Conservation (phyloP, 768 basidiomycete species). For the Tylopilus plumbeoviolaceoides region DNA sequence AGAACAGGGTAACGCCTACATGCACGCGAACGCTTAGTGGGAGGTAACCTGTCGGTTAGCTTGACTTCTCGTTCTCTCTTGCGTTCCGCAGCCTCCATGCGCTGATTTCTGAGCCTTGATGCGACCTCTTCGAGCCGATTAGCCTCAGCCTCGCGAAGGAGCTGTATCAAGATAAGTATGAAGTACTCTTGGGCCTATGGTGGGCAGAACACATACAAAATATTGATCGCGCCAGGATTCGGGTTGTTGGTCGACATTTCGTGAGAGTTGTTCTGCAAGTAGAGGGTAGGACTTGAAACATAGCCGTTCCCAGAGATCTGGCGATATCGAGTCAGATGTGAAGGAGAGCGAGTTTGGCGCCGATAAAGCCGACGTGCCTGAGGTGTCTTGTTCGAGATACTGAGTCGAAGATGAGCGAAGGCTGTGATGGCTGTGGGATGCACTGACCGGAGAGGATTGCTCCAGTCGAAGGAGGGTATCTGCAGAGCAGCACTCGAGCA, state of each 20-base stretch:
- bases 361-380: slow-evolving; percentile 36
- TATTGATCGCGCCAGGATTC: slow-evolving; percentile 68
- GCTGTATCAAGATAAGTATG: slow-evolving; percentile 34
- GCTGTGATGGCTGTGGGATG: slow-evolving; percentile 5
- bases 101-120: slow-evolving; percentile 58
- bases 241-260: slow-evolving; percentile 40
- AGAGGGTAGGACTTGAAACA: slow-evolving; percentile 60
- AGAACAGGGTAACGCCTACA: slow-evolving; percentile 40
- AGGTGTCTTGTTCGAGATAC: slow-evolving; percentile 54
- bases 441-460: slow-evolving; percentile 61
- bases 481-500: slow-evolving; percentile 67
- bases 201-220: slow-evolving; percentile 45
- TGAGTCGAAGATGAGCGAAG: slow-evolving; percentile 26
- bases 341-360: not conserved
- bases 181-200: not conserved
- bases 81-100: slow-evolving; percentile 66
- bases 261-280: slow-evolving; percentile 44
- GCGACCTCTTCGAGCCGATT: slow-evolving; percentile 61
- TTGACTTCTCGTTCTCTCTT: slow-evolving; percentile 78
- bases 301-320: slow-evolving; percentile 65
- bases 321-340: slow-evolving; percentile 5
- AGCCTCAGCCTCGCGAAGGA: slow-evolving; percentile 55
- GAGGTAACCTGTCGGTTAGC: slow-evolving; percentile 65
- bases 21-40: slow-evolving; percentile 55
- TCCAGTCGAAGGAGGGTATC: slow-evolving; percentile 70